Evolutionary conservation across 2,329 filamentous ascomycete species (phyloP).

Genomic region (Sarocladium brachiariae): DNA sequence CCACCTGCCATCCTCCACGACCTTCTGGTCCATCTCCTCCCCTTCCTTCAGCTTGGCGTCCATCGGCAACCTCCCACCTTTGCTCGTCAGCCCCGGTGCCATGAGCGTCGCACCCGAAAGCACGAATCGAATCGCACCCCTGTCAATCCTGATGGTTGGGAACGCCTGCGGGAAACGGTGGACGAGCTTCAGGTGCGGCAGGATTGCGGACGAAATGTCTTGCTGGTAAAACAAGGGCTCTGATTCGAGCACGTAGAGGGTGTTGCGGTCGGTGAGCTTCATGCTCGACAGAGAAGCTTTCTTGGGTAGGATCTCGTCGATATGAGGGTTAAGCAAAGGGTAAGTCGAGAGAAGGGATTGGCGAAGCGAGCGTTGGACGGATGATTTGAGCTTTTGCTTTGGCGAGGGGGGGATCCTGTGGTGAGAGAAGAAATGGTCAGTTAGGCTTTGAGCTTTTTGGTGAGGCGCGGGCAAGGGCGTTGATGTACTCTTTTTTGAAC

Average conservation of each 20-base stretch:
- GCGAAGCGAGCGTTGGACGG: conserved; percentile 80
- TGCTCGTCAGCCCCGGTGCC: conserved; percentile 84
- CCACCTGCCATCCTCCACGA: conserved; percentile 48
- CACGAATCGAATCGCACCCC: conserved; percentile 94
- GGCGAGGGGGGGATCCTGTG: conserved; percentile 67
- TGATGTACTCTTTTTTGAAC: conserved; percentile 86
- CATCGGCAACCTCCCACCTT: conserved; percentile 72
- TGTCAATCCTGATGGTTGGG: conserved; percentile 80
- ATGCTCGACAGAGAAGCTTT: conserved; percentile 85
- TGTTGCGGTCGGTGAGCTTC: conserved; percentile 86
- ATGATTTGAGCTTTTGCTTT: conserved; percentile 97
- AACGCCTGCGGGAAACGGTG: conserved; percentile 86
- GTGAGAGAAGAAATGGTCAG: conserved; percentile 17
- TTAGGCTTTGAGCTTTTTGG: not conserved
- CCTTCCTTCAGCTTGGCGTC: conserved; percentile 31
- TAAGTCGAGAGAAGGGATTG: conserved; percentile 77
- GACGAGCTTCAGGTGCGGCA: conserved; percentile 83
- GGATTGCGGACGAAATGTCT: conserved; percentile 60
- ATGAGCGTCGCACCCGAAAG: conserved; percentile 90
- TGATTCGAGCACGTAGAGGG: conserved; percentile 75
- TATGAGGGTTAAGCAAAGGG: conserved; percentile 76
- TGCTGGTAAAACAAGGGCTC: conserved; percentile 90
- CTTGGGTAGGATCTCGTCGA: conserved; percentile 93
- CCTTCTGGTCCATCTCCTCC: conserved; percentile 34
- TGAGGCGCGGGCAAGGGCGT: conserved; percentile 3